Evolutionary conservation across 2,329 filamentous ascomycete genomes (phyloP).

Genomic region (Pseudocercospora cruenta): DNA sequence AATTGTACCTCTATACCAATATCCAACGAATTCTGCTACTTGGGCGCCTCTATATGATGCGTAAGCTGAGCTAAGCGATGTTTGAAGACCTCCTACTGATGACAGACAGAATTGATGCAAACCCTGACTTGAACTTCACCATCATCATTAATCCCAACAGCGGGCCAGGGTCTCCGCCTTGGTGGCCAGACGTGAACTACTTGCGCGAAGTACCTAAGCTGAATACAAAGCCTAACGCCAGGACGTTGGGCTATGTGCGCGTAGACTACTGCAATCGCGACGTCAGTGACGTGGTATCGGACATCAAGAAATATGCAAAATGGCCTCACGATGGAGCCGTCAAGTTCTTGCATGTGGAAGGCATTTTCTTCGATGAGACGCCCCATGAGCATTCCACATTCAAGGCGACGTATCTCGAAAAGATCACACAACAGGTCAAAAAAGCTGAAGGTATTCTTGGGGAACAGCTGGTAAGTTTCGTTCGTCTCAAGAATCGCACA

Average conservation of each 20-base stretch:
- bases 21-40: conserved; percentile 25
- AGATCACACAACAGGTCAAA: conserved; percentile 18
- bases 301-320: conserved; percentile 31
- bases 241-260: conserved; percentile 35
- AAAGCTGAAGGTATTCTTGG: conserved; percentile 15
- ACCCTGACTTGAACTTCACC: conserved; percentile 28
- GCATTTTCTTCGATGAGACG: conserved; percentile 36
- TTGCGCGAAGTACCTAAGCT: conserved; percentile 32
- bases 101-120: conserved; percentile 21
- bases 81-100: not conserved
- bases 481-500: not conserved
- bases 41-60: conserved; percentile 29
- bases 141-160: conserved; percentile 33
- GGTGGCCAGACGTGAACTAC: conserved; percentile 32
- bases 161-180: conserved; percentile 28
- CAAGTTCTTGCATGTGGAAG: conserved; percentile 29
- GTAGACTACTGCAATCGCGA: conserved; percentile 32
- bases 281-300: conserved; percentile 23
- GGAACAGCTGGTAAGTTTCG: conserved; percentile 5
- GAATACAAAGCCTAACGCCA: conserved; percentile 33
- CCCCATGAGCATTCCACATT: conserved; percentile 24
- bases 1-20: conserved; percentile 30
- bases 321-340: conserved; percentile 29
- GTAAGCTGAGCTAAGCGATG: not conserved
- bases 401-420: conserved; percentile 22